These are phyloP conservation scores for Coccinonectria pachysandricola DNA, from an alignment of 2,329 filamentous ascomycete species.

Conservation along the genomic window DNA sequence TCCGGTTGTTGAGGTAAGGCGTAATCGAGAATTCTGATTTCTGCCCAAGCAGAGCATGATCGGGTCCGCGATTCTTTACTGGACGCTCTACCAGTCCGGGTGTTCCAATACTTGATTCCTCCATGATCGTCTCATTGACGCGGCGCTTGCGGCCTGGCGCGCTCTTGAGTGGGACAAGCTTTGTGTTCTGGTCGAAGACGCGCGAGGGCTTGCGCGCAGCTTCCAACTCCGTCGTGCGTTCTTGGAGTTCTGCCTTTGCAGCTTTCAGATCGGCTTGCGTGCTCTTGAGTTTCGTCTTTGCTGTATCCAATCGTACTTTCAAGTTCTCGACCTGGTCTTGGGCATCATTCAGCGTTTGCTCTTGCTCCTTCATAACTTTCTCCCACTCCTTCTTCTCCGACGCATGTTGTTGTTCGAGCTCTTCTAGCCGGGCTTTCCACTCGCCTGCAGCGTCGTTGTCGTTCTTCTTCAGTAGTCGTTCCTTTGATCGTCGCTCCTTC, in stretches of 20 bases:
- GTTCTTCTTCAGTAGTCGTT: constrained; percentile 20
- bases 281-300: constrained; percentile 58
- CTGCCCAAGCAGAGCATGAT: constrained; percentile 53
- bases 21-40: constrained; percentile 93
- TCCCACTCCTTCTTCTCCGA: constrained; percentile 36
- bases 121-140: constrained; percentile 32
- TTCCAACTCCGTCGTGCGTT: constrained; percentile 32
- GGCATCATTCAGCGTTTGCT: constrained; percentile 48
- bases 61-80: constrained; percentile 46
- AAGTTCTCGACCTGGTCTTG: constrained; percentile 53
- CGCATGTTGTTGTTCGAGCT: constrained; percentile 26
- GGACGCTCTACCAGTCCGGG: constrained; percentile 33
- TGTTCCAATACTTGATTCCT: constrained; percentile 38
- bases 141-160: constrained; percentile 32
- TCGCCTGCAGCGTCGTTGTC: constrained; percentile 34
- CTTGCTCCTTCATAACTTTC: constrained; percentile 33
- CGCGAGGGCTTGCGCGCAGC: constrained; percentile 14
- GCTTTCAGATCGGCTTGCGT: constrained; percentile 66
- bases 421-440: constrained; percentile 25
- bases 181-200: constrained; percentile 11
- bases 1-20: constrained; percentile 81
- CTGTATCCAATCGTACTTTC: constrained; percentile 59
- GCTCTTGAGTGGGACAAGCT: constrained; percentile 9
- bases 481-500: constrained; percentile 34
- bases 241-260: constrained; percentile 30